A percentile compares a stretch with the other conserved stretches of the same genome.
Conservation (phyloP, 352 stramenopile species). For the Aphanomyces invadans region DNA sequence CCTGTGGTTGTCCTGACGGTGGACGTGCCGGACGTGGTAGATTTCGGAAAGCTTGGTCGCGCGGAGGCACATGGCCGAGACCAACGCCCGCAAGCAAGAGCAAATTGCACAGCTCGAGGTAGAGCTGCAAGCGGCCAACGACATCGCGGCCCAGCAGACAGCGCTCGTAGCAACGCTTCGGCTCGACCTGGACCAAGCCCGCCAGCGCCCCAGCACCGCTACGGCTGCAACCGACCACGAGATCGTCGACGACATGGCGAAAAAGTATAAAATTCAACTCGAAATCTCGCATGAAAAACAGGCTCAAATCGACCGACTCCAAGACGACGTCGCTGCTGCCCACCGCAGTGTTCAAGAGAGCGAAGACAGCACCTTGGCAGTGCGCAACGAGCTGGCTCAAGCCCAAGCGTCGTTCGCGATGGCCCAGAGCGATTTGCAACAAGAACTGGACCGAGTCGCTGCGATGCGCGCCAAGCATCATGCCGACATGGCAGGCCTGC, state of each 20-base stretch:
- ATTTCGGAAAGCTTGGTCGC: constrained; percentile 15
- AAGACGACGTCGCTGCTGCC: background rate
- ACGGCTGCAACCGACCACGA: too few relatives aligned
- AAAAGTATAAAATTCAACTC: background rate
- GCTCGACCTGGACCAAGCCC: background rate
- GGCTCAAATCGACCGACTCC: background rate
- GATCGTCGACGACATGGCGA: constrained; percentile 6
- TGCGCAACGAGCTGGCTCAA: background rate
- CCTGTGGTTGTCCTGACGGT: background rate
- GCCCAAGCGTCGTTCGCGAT: background rate
- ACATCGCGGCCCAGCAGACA: background rate
- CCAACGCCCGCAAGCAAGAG: background rate
- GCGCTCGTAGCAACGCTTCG: background rate
- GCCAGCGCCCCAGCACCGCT: background rate
- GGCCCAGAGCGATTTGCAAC: background rate
- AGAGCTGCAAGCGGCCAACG: background rate
- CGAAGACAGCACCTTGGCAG: too few relatives aligned
- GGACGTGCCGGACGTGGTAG: background rate
- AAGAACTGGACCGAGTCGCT: background rate
- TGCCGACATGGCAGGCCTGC: background rate
- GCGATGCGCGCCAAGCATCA: background rate
- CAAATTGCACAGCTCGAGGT: background rate
- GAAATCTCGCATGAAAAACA: constrained; percentile 12
- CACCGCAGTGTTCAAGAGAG: background rate
- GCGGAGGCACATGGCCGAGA: background rate